phyloP scores from a whole-genome alignment of 148 eudicot species.

The Vaccinium macrocarpon region DNA sequence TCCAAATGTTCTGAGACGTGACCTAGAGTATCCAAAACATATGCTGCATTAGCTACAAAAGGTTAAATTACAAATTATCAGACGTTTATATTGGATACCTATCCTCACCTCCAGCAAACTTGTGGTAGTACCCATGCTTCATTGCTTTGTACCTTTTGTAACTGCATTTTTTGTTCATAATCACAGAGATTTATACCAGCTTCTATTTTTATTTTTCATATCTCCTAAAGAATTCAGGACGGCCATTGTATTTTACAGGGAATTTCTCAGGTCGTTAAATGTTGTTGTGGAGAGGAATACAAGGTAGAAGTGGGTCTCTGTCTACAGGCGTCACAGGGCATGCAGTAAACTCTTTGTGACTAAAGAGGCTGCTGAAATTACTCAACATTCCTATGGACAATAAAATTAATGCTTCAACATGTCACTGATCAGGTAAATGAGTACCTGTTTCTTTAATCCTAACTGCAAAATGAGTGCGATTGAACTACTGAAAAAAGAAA shows the following conservation, averaged over 20 bases:
- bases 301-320: conserved; percentile 40
- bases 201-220: background rate
- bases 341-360: background rate
- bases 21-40: background rate
- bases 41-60: background rate
- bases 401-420: conserved; percentile 14
- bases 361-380: background rate
- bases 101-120: background rate
- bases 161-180: background rate
- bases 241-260: conserved; percentile 37
- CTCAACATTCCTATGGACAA: background rate
- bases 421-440: conserved; percentile 15
- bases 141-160: background rate
- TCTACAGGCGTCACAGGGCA: conserved; percentile 15
- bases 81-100: background rate
- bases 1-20: background rate
- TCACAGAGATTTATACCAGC: conserved; percentile 12
- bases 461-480: conserved; percentile 11
- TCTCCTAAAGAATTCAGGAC: background rate
- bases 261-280: conserved; percentile 54
- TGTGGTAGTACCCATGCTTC: background rate
- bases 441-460: conserved; percentile 6
- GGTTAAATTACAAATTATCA: background rate
- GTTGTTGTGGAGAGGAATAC: conserved; percentile 77
- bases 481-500: background rate